Percentiles rank a stretch among this genome's conserved stretches.
phyloP scores from a whole-genome alignment of 805 yeast genomes.

The Candida michaelii region DNA sequence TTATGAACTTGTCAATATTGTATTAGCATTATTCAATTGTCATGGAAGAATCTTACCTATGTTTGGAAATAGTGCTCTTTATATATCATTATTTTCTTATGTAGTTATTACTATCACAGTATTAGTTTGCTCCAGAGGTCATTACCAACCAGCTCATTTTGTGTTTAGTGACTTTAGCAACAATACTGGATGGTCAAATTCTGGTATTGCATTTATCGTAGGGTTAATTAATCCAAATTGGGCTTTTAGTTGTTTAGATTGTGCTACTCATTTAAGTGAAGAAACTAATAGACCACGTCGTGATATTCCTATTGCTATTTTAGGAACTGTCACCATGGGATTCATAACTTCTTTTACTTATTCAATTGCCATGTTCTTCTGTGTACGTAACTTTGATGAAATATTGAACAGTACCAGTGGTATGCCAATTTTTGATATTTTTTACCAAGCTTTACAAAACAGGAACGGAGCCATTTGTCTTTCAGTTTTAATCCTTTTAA shows the following conservation, averaged over 20 bases:
- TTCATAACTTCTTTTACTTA: constrained; percentile 39
- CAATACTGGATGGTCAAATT: constrained; percentile 27
- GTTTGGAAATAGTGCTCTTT: constrained; percentile 35
- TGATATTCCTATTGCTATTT: constrained; percentile 39
- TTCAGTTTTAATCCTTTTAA: constrained; percentile 33
- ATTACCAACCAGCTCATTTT: constrained; percentile 29
- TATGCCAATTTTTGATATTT: constrained; percentile 42
- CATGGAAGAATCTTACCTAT: constrained; percentile 36
- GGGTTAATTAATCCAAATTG: constrained; percentile 40
- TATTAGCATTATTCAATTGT: constrained; percentile 34
- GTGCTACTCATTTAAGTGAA: constrained; percentile 44
- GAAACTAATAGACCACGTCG: constrained; percentile 38
- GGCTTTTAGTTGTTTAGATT: constrained; percentile 41
- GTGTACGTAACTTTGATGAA: constrained; percentile 30
- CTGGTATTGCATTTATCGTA: constrained; percentile 38
- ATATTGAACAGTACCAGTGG: constrained; percentile 32
- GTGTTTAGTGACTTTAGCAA: constrained; percentile 23
- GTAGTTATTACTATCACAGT: constrained; percentile 37
- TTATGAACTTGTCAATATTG: constrained; percentile 35
- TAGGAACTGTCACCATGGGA: constrained; percentile 43
- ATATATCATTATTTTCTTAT: constrained; percentile 35
- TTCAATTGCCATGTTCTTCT: constrained; percentile 42
- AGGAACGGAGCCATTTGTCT: constrained; percentile 37
- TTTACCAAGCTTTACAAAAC: constrained; percentile 36
- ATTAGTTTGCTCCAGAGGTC: constrained; percentile 36